Percentiles rank a stretch among this genome's conserved stretches.
Evolutionary conservation across 352 stramenopile genomes (phyloP).

Genomic region (Blastocystis sp.): DNA sequence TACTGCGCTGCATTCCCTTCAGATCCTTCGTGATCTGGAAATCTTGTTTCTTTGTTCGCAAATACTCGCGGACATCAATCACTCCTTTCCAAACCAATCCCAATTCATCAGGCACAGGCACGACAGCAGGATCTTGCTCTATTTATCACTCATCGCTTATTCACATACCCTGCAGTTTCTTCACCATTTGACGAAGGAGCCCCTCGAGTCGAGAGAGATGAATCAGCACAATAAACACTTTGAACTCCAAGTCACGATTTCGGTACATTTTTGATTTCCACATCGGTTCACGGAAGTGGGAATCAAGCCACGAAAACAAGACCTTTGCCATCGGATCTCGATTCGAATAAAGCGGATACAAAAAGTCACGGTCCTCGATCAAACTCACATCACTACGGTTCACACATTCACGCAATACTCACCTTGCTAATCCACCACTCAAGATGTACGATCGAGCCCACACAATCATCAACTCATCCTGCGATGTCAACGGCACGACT

Average conservation of each 20-base stretch:
- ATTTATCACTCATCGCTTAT: neutral
- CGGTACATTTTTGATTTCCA: constrained; percentile 46
- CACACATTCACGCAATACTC: neutral
- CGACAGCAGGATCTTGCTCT: neutral
- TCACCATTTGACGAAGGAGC: neutral
- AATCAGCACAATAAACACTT: constrained; percentile 43
- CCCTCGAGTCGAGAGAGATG: constrained; percentile 14
- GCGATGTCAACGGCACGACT: neutral
- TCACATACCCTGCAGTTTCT: constrained; percentile 6
- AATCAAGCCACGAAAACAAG: constrained; percentile 20
- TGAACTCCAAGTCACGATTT: constrained; percentile 1
- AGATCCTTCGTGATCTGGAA: constrained; percentile 60
- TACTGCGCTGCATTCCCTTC: constrained; percentile 56
- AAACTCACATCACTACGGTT: neutral
- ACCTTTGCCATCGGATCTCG: constrained; percentile 13
- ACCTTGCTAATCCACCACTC: constrained; percentile 20
- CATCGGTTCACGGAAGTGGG: constrained; percentile 29
- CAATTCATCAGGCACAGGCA: constrained; percentile 22
- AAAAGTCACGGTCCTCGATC: constrained; percentile 1
- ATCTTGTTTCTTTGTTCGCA: constrained; percentile 42
- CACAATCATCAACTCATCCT: constrained; percentile 34
- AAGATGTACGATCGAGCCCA: constrained; percentile 54
- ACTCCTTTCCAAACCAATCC: constrained; percentile 7
- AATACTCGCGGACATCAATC: constrained; percentile 11
- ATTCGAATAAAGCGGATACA: neutral